Evolutionary conservation across 2,329 filamentous ascomycete species (phyloP).

Genomic region (Diaporthe nobilis): DNA sequence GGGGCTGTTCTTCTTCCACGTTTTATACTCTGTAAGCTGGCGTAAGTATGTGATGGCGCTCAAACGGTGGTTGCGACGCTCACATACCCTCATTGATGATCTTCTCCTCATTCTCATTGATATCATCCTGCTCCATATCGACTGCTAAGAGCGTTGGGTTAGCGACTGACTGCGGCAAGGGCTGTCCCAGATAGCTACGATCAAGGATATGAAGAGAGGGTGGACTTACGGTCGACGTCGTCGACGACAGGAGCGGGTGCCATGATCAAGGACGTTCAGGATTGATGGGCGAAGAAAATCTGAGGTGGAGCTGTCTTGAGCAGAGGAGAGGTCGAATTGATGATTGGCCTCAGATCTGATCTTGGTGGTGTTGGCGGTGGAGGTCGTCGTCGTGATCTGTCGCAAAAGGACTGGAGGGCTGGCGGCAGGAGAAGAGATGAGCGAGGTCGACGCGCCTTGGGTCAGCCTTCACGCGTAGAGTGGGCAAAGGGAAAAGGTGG

Average conservation of each 20-base stretch:
- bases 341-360: not conserved
- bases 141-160: conserved; percentile 46
- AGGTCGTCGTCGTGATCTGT: not conserved
- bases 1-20: conserved; percentile 99
- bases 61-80: not conserved
- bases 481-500: conserved; percentile 30
- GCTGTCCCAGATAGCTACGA: not conserved
- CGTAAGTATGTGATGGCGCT: conserved; percentile 38
- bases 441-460: conserved; percentile 23
- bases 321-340: not conserved
- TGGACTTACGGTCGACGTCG: conserved; percentile 63
- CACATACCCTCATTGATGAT: conserved; percentile 86
- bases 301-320: not conserved
- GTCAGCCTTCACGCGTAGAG: conserved; percentile 22
- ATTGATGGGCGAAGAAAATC: not conserved
- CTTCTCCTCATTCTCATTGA: conserved; percentile 83
- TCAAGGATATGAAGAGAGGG: not conserved
- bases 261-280: conserved; percentile 52
- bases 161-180: not conserved
- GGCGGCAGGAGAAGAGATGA: conserved; percentile 19
- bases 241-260: conserved; percentile 63
- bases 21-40: conserved; percentile 87
- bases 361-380: not conserved
- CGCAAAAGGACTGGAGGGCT: conserved; percentile 11
- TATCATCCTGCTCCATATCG: conserved; percentile 74